Evolutionary conservation across 495 filamentous ascomycete species (phyloP).

Genomic region (Neurospora discreta): DNA sequence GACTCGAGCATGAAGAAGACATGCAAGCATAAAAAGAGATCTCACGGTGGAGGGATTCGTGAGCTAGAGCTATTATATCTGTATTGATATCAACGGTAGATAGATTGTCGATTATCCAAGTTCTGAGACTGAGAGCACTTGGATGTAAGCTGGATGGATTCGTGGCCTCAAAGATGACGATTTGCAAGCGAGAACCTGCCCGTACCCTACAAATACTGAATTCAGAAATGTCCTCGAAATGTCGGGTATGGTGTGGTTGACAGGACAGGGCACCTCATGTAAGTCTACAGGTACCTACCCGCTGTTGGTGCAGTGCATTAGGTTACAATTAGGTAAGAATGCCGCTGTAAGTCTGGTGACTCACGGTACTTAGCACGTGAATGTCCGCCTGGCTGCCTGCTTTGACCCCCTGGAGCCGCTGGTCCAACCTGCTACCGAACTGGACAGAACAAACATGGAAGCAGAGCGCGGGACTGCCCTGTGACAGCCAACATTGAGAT

Average conservation of each 20-base stretch:
- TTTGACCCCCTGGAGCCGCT: not conserved
- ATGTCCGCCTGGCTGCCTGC: not conserved
- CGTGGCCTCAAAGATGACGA: no score
- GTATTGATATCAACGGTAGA: no score
- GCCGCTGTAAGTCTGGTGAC: not conserved
- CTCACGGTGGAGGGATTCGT: rapidly evolving
- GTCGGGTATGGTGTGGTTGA: not conserved
- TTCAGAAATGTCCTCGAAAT: not conserved
- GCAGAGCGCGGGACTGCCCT: not conserved
- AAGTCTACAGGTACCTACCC: not conserved
- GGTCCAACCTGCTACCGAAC: not conserved
- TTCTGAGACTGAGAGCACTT: no score
- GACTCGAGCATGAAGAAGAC: no score
- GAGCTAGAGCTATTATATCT: no score
- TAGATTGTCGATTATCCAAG: no score
- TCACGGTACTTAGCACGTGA: not conserved
- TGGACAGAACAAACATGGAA: not conserved
- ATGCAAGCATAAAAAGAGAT: no score
- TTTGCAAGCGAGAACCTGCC: no score
- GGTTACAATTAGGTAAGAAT: not conserved
- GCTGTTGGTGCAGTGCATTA: not conserved
- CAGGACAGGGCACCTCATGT: not conserved
- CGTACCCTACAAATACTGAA: no score
- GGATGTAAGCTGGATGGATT: no score
- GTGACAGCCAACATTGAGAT: not conserved